A percentile compares a stretch with the other conserved stretches of the same genome.
phyloP scores from a whole-genome alignment of 805 yeast species.

The Cephaloascus fragrans region DNA sequence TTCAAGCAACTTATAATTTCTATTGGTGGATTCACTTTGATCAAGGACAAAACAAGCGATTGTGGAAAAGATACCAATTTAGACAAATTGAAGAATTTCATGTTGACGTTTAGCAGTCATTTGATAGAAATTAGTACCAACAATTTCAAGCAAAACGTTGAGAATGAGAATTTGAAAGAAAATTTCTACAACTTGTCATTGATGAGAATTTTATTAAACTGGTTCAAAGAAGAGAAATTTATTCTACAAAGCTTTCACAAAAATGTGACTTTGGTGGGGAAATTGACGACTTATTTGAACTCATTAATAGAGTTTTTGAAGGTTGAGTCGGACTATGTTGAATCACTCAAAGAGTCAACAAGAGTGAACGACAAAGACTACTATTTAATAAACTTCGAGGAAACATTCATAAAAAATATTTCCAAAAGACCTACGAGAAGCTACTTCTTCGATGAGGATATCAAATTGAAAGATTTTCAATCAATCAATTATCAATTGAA shows the following conservation, averaged over 20 bases:
- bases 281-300: not conserved
- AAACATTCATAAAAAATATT: not conserved
- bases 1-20: slow-evolving; percentile 25
- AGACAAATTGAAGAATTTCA: not conserved
- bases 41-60: slow-evolving; percentile 5
- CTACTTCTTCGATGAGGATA: slow-evolving; percentile 57
- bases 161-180: not conserved
- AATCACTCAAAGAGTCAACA: not conserved
- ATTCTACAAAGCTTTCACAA: slow-evolving; percentile 9
- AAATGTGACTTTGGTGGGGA: slow-evolving; percentile 1
- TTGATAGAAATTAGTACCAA: not conserved
- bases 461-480: slow-evolving; percentile 47
- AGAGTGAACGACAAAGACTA: not conserved
- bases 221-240: slow-evolving; percentile 44
- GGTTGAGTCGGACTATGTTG: too few species aligned
- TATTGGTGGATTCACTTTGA: slow-evolving; percentile 24
- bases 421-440: slow-evolving; percentile 32
- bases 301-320: too few species aligned
- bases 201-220: slow-evolving; percentile 42
- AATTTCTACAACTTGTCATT: slow-evolving; percentile 17
- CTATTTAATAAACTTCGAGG: slow-evolving; percentile 3
- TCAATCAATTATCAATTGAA: slow-evolving; percentile 43
- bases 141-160: not conserved
- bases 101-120: not conserved
- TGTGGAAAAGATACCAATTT: not conserved